These are phyloP conservation scores for Cryptosporidium xiaoi DNA, from an alignment of 169 alveolate species.

Conservation along the genomic window DNA sequence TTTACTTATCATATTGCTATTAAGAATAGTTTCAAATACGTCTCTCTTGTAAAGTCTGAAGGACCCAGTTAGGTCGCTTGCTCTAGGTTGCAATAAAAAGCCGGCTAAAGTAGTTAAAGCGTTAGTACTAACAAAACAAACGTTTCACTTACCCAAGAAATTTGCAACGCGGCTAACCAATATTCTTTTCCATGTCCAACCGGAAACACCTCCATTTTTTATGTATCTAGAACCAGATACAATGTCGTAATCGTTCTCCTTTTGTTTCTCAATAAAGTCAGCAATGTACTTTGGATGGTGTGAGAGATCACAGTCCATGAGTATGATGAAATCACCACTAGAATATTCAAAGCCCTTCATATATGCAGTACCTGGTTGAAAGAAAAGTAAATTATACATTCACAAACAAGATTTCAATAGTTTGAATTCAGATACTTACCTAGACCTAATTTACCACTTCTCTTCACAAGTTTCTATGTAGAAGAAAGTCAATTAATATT, in stretches of 20 bases:
- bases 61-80: slow-evolving; percentile 94
- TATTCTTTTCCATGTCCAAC: slow-evolving; percentile 94
- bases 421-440: slow-evolving; percentile 75
- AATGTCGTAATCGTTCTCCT: slow-evolving; percentile 89
- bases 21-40: slow-evolving; percentile 86
- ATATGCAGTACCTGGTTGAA: slow-evolving; percentile 96
- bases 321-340: slow-evolving; percentile 91
- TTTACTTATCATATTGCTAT: slow-evolving; percentile 81
- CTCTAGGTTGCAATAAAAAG: slow-evolving; percentile 83
- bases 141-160: slow-evolving; percentile 79
- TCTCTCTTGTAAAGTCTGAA: slow-evolving; percentile 92
- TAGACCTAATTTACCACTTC: slow-evolving; percentile 96
- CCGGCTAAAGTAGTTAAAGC: slow-evolving; percentile 76
- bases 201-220: slow-evolving; percentile 95
- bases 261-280: slow-evolving; percentile 90
- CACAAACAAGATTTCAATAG: background rate
- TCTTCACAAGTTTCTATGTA: slow-evolving; percentile 81
- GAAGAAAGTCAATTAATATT: background rate
- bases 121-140: background rate
- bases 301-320: slow-evolving; percentile 98
- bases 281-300: slow-evolving; percentile 96
- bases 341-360: slow-evolving; percentile 92
- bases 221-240: slow-evolving; percentile 96
- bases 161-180: slow-evolving; percentile 95
- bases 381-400: slow-evolving; percentile 89